Conservation (phyloP, 2,329 filamentous ascomycete genomes). For the Fusarium papillatum region DNA sequence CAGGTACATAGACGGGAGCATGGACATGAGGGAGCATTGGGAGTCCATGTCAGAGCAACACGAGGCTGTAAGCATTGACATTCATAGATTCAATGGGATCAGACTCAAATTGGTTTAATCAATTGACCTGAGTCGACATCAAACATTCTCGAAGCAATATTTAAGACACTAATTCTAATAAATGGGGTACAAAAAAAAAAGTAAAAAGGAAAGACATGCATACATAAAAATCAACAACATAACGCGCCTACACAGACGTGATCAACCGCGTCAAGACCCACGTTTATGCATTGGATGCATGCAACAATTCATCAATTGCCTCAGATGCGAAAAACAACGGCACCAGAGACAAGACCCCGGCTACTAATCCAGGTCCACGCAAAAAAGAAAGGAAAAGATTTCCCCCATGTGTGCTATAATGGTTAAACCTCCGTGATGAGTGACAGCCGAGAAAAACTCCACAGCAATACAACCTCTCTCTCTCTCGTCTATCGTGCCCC, state of each 20-base stretch:
- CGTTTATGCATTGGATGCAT: constrained; percentile 1
- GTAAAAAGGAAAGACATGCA: neutral
- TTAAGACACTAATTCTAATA: neutral
- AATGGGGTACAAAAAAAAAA: neutral
- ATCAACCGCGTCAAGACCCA: neutral
- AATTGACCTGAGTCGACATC: neutral
- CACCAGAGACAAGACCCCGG: neutral
- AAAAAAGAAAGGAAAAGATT: neutral
- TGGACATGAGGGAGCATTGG: neutral
- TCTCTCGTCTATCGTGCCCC: neutral
- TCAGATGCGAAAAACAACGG: neutral
- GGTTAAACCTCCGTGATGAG: neutral
- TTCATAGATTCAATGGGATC: neutral
- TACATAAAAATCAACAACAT: neutral
- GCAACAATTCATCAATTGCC: neutral
- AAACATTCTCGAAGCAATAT: neutral
- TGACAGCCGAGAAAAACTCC: neutral
- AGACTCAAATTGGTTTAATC: neutral
- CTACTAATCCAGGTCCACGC: too few species aligned
- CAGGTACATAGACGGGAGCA: too few species aligned
- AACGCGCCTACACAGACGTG: too few species aligned
- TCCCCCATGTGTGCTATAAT: neutral
- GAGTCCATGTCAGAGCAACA: neutral
- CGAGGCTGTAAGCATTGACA: neutral
- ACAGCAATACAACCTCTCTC: neutral